Evolutionary conservation across 768 basidiomycete genomes (phyloP), one percentile per base, ranked within the genome.

Genomic region (Mycena haematopus): DNA sequence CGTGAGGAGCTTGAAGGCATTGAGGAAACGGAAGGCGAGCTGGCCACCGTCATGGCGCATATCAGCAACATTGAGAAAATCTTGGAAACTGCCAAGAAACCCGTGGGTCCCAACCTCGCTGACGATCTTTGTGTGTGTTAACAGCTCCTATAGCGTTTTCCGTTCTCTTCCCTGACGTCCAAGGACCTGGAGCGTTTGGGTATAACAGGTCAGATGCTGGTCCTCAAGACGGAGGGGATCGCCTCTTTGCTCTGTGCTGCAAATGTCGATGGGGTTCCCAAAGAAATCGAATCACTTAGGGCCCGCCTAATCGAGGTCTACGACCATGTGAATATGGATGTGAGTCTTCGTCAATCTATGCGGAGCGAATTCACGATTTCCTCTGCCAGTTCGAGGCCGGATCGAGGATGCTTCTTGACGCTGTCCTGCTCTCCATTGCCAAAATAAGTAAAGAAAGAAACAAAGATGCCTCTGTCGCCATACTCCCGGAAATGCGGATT

Each of bases 401-500:
- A 25, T 52, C 51, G 36, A 11, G 51, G 22, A 52, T 52, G 51
- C 36, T 52, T 35, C 31, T 38, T 14, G 13, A 38, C 36, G 36
- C 36, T 38, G 36, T 38, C 33, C 38, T 52, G 3, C 36, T 53
- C 52, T 53, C 38, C 25, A 24, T 53, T 13, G n/a, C 24, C 52
- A 38, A 53, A 40, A 53, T 53, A 38, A 38, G 13, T 7, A 3
- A 6, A 33, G 17, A 11, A 21, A 36, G 52, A 36, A 42, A 53
- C 21, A 22, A 21, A 21, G 52, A 53, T 36, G 40, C 36, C 35
- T 53, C 36, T 17, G 52, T 53, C 17, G 52, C 52, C 4, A 40
- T 53, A 24, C 52, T 53, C 38, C 36, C 36, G 17, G 22, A 38
- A 25, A 53, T 53, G 52, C 19, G 52, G 52, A 17, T 53, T 15